Conservation (phyloP, 1,284 basidiomycete genomes). For the Melampsora occidentalis region DNA sequence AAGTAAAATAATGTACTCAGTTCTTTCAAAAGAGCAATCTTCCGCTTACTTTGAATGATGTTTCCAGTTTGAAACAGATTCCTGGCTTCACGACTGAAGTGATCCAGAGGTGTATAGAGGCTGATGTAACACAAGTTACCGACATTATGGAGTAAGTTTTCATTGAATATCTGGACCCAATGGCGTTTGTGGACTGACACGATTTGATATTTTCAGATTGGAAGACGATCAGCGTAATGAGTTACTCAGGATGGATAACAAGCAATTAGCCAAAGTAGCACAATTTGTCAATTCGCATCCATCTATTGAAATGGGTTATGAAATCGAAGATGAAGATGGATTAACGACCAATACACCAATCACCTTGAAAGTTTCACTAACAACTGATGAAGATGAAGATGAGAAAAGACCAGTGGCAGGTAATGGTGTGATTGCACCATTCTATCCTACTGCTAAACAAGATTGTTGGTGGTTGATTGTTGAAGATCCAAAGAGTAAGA, state of each 20-base stretch:
- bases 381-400: slow-evolving; percentile 77
- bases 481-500: slow-evolving; percentile 66
- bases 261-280: slow-evolving; percentile 81
- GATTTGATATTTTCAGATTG: slow-evolving; percentile 56
- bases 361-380: slow-evolving; percentile 71
- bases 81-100: slow-evolving; percentile 51
- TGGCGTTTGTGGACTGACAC: too few species aligned
- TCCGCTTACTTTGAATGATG: too few species aligned
- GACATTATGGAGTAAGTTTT: slow-evolving; percentile 77
- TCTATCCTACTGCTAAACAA: slow-evolving; percentile 85
- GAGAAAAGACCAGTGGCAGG: slow-evolving; percentile 57
- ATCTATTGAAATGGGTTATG: slow-evolving; percentile 78
- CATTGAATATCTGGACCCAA: not conserved
- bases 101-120: slow-evolving; percentile 77
- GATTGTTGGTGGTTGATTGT: slow-evolving; percentile 97
- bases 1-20: slow-evolving; percentile 3
- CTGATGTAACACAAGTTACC: slow-evolving; percentile 79
- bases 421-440: slow-evolving; percentile 80
- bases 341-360: slow-evolving; percentile 82
- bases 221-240: slow-evolving; percentile 81
- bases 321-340: slow-evolving; percentile 73
- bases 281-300: slow-evolving; percentile 93
- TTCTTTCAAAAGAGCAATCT: too few species aligned
- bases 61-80: slow-evolving; percentile 39
- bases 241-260: slow-evolving; percentile 77